Percentiles rank a stretch among this genome's conserved stretches.
phyloP scores from a whole-genome alignment of 2,329 filamentous ascomycete species.

The Colletotrichum simmondsii region DNA sequence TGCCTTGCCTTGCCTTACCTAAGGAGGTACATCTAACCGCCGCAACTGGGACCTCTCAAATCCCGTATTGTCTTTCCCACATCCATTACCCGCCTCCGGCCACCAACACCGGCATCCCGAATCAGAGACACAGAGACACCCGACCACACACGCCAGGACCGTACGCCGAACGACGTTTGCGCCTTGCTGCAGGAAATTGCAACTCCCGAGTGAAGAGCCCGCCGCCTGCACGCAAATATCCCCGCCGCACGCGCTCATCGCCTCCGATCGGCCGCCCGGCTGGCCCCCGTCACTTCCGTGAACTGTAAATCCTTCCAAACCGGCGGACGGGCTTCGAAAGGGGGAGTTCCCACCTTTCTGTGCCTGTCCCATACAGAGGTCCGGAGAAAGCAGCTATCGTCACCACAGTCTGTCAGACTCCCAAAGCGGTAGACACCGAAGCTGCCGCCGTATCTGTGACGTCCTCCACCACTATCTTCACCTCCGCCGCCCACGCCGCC shows the following conservation, averaged over 20 bases:
- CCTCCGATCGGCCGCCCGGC: background rate
- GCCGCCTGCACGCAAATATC: background rate
- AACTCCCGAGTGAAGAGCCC: background rate
- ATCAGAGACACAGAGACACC: background rate
- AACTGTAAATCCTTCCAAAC: slow-evolving; percentile 3
- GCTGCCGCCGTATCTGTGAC: background rate
- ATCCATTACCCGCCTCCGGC: background rate
- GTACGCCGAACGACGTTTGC: slow-evolving; percentile 16
- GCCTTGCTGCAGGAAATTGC: background rate
- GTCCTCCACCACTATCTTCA: background rate
- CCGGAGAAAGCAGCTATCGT: background rate
- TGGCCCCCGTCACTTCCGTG: slow-evolving; percentile 2
- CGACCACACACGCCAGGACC: slow-evolving; percentile 3
- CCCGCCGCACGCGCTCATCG: background rate
- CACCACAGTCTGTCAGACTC: background rate
- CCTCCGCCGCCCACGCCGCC: background rate
- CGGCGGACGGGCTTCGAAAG: background rate
- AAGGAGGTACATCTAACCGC: background rate
- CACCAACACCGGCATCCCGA: slow-evolving; percentile 18
- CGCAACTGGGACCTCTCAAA: background rate
- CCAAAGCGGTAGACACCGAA: background rate
- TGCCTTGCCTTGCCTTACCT: background rate
- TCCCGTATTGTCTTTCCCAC: background rate
- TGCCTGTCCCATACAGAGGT: background rate
- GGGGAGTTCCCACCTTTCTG: slow-evolving; percentile 1